Evolutionary conservation across 1,284 basidiomycete genomes (phyloP), one percentile per base, ranked within the genome.

Genomic region (Psilocybe mexicana): DNA sequence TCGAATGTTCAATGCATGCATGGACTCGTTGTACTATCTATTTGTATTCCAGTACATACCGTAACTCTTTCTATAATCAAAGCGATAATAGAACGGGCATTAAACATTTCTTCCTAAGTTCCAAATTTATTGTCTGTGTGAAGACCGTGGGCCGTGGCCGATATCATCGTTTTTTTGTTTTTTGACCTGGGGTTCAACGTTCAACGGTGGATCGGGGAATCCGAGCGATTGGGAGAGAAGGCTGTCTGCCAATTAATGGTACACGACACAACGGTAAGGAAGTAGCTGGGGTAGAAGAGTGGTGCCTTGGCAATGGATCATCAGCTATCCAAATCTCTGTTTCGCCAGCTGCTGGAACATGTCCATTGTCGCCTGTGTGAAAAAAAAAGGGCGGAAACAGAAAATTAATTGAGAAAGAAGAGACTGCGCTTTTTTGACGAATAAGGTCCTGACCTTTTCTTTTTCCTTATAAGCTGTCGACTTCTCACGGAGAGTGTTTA

Each of bases 321-420:
- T 8, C 30, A 8, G 4, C 38, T 40, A 88, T 50, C 88, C 90
- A 64, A 88, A 92, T 59, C 87, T 76, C 63, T 87, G 79, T 69
- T 88, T 89, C 25, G 90, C 90, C 70, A 92, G 76, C 65, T 87
- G 82, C 71, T 88, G 86, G 69, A 93, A 90, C 88, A 90, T 91
- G 56, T 89, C 88, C 88, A 92, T 92, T 0, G 88, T 92, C 14
- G 84, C 86, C 76, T 77, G 54, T 23, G 46, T 50, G 55, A 55
- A 52, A 54, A 48, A 35, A 30, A 48, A 52, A 18, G 18, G 18
- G 36, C 42, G 50, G 40, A 8, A 43, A 10, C 23, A 33, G 55
- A 56, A 14, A 25, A n/a, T 40, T 1, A 43, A 30, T 18, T 18
- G 3, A 47, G 36, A 49, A n/a, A 58, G 52, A 3, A 52, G 59